A percentile compares a stretch with the other conserved stretches of the same genome.
phyloP scores from a whole-genome alignment of 2,329 filamentous ascomycete genomes.

The Aspergillus sp. region DNA sequence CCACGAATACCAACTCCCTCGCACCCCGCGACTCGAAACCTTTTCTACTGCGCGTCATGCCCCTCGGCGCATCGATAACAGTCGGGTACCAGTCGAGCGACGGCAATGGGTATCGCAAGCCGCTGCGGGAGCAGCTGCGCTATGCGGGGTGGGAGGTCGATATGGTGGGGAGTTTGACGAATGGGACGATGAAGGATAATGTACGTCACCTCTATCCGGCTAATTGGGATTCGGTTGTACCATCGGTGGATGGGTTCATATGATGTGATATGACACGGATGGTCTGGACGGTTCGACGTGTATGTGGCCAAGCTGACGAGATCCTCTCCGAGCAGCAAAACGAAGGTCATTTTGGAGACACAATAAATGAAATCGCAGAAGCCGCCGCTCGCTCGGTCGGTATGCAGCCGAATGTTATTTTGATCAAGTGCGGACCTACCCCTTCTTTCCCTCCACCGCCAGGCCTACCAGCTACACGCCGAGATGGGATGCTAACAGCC shows the following conservation, averaged over 20 bases:
- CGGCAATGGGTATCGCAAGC: slow-evolving; percentile 47
- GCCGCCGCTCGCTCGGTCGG: slow-evolving; percentile 15
- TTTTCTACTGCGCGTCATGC: slow-evolving; percentile 18
- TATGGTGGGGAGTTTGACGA: slow-evolving; percentile 31
- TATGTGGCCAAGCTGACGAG: not conserved
- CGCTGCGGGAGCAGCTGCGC: slow-evolving; percentile 41
- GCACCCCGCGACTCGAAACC: slow-evolving; percentile 4
- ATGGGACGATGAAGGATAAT: slow-evolving; percentile 33
- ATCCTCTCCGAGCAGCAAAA: slow-evolving; percentile 21
- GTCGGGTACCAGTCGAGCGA: slow-evolving; percentile 36
- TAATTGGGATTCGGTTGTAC: too few species aligned
- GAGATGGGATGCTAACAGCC: too few species aligned
- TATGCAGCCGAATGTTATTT: slow-evolving; percentile 33
- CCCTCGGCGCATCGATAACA: slow-evolving; percentile 46
- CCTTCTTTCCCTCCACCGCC: not conserved
- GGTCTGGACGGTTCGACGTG: not conserved
- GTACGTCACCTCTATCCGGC: slow-evolving; percentile 17
- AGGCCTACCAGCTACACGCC: too few species aligned
- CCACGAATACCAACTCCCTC: not conserved
- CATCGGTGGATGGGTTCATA: not conserved
- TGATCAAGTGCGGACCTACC: slow-evolving; percentile 29
- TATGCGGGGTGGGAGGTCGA: slow-evolving; percentile 33
- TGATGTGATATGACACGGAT: not conserved
- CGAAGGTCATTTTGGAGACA: slow-evolving; percentile 31
- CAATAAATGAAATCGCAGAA: slow-evolving; percentile 26